Conservation (phyloP, 192 early-diverging fungal genomes). For the Linnemannia hyalina region DNA sequence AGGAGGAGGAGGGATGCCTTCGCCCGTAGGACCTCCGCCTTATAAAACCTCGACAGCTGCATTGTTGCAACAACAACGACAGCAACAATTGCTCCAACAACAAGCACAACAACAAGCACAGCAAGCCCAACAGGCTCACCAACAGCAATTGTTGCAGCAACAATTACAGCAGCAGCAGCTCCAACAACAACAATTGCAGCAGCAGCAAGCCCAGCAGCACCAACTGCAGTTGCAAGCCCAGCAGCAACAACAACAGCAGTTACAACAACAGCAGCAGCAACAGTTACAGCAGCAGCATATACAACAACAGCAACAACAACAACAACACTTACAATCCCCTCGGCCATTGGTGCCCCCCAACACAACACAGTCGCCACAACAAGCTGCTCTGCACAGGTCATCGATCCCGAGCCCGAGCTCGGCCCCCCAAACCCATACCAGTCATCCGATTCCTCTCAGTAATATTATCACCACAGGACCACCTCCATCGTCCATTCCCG, state of each 20-base stretch:
- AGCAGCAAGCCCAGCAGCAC: constrained; percentile 7
- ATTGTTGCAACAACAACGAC: constrained; percentile 7
- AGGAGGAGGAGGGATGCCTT: constrained; percentile 2
- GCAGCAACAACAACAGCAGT: constrained; percentile 5
- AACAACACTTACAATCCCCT: not conserved
- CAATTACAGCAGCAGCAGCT: constrained; percentile 16
- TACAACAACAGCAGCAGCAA: constrained; percentile 19
- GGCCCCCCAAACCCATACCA: not conserved
- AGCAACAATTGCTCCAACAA: constrained; percentile 1
- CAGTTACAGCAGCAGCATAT: constrained; percentile 20
- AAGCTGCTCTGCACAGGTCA: not conserved
- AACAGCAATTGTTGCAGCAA: constrained; percentile 4
- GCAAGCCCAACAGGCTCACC: not conserved
- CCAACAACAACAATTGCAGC: constrained; percentile 19
- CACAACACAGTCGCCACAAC: not conserved
- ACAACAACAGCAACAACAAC: constrained; percentile 7
- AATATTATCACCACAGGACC: constrained; percentile 9
- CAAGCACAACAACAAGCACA: constrained; percentile 25
- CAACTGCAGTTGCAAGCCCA: not conserved
- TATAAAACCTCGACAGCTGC: not conserved
- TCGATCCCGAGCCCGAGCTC: constrained; percentile 3
- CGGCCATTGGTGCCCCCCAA: not conserved
- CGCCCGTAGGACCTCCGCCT: not conserved
- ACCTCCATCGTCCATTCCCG: not conserved
- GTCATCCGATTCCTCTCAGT: not conserved